Evolutionary conservation across 2,329 filamentous ascomycete species (phyloP).

Genomic region (Stagonosporopsis chrysanthemi): DNA sequence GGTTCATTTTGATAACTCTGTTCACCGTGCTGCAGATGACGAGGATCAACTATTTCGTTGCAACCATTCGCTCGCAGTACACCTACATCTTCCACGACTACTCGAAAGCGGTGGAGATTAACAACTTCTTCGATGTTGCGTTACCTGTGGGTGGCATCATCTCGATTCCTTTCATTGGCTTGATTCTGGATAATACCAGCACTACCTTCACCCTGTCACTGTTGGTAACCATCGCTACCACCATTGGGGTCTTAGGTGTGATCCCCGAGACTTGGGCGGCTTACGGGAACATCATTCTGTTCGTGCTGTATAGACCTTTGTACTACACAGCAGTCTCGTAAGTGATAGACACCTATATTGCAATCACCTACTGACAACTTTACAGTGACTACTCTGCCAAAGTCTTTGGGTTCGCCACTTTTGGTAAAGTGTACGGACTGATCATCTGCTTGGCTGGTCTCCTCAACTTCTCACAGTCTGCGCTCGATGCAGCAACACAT

Average conservation of each 20-base stretch:
- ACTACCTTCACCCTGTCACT: slow-evolving; percentile 74
- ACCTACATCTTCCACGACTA: slow-evolving; percentile 72
- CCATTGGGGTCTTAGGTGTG: slow-evolving; percentile 78
- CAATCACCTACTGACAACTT: slow-evolving; percentile 5
- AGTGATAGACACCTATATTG: slow-evolving; percentile 28
- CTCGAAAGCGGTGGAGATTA: slow-evolving; percentile 71
- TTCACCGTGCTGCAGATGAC: slow-evolving; percentile 76
- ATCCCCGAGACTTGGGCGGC: slow-evolving; percentile 75
- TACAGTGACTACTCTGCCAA: slow-evolving; percentile 81
- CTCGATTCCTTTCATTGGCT: slow-evolving; percentile 86
- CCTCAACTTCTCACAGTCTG: slow-evolving; percentile 83
- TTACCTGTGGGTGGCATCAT: slow-evolving; percentile 82
- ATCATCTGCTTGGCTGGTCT: slow-evolving; percentile 87
- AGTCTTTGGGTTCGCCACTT: slow-evolving; percentile 89
- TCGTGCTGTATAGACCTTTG: slow-evolving; percentile 84
- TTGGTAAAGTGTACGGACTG: slow-evolving; percentile 91
- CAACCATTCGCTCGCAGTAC: slow-evolving; percentile 85
- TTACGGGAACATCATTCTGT: slow-evolving; percentile 78
- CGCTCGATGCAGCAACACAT: slow-evolving; percentile 80
- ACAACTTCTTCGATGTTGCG: slow-evolving; percentile 86
- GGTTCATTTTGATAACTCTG: slow-evolving; percentile 84
- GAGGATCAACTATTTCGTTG: slow-evolving; percentile 91
- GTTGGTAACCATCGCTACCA: slow-evolving; percentile 74
- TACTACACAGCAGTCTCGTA: slow-evolving; percentile 88
- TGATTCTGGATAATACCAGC: slow-evolving; percentile 77